phyloP scores from a whole-genome alignment of 257 asterid species.

The Ocimum tenuiflorum region DNA sequence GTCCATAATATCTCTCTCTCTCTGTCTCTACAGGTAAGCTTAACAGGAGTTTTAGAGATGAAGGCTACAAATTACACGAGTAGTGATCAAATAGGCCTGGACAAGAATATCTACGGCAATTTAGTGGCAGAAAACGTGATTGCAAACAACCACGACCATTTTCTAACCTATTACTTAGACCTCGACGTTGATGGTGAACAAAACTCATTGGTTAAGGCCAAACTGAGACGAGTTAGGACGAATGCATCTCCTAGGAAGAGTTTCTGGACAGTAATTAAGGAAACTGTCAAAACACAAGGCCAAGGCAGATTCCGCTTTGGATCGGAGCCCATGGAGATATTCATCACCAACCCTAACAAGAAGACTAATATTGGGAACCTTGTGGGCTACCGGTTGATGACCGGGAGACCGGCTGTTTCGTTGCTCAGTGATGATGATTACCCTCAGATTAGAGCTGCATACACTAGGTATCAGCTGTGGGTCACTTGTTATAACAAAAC shows the following conservation, averaged over 20 bases:
- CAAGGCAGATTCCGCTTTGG: constrained; percentile 38
- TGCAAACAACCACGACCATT: constrained; percentile 62
- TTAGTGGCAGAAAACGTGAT: constrained; percentile 46
- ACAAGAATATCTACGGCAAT: constrained; percentile 35
- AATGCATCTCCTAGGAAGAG: constrained; percentile 51
- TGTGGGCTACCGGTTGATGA: constrained; percentile 48
- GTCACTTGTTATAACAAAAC: constrained; percentile 47
- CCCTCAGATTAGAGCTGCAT: constrained; percentile 57
- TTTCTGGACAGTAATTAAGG: constrained; percentile 46
- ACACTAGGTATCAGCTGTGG: constrained; percentile 55
- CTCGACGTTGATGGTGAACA: constrained; percentile 52
- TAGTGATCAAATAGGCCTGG: constrained; percentile 15
- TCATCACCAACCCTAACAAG: constrained; percentile 52
- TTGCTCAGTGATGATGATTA: constrained; percentile 45
- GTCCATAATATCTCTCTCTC: neutral
- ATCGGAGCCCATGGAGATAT: constrained; percentile 32
- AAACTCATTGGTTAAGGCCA: constrained; percentile 47
- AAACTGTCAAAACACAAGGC: constrained; percentile 44
- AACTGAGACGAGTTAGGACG: constrained; percentile 26
- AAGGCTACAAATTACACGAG: constrained; percentile 39
- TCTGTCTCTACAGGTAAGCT: constrained; percentile 36
- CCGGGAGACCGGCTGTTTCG: constrained; percentile 40
- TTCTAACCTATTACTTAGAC: constrained; percentile 57
- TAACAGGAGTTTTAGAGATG: constrained; percentile 50
- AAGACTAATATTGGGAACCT: constrained; percentile 46